Evolutionary conservation across 2,329 filamentous ascomycete species (phyloP).

Genomic region (Penicillium nordicum): DNA sequence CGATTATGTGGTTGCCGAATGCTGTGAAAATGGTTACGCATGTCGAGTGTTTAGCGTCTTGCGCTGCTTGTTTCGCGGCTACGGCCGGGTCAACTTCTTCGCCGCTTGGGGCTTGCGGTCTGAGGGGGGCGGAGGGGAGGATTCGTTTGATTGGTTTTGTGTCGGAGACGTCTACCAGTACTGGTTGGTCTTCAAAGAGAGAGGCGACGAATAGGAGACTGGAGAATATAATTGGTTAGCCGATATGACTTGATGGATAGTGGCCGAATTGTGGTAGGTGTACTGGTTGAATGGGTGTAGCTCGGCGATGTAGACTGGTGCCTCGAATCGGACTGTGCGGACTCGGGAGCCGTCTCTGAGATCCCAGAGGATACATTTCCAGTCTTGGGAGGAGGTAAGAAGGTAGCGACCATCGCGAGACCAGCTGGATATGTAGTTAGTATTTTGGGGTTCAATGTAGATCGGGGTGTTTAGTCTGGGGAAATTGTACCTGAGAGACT

Average conservation of each 20-base stretch:
- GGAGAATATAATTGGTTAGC: neutral
- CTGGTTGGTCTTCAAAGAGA: constrained; percentile 87
- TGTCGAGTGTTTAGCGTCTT: constrained; percentile 92
- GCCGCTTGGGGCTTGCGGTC: constrained; percentile 61
- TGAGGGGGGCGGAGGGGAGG: constrained; percentile 77
- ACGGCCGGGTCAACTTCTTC: constrained; percentile 58
- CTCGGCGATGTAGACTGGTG: constrained; percentile 93
- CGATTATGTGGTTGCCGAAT: constrained; percentile 80
- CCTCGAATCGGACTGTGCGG: constrained; percentile 84
- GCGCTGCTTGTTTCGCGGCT: constrained; percentile 80
- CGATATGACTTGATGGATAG: neutral
- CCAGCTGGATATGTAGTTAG: constrained; percentile 59
- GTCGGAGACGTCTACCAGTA: constrained; percentile 76
- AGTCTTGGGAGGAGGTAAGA: constrained; percentile 89
- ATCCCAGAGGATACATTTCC: constrained; percentile 96
- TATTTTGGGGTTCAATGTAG: neutral
- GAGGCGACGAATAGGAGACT: constrained; percentile 85
- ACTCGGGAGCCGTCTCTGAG: constrained; percentile 68
- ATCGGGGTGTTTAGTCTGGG: neutral
- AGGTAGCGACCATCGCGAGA: constrained; percentile 87
- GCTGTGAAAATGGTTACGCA: constrained; percentile 87
- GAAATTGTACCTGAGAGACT: constrained; percentile 64
- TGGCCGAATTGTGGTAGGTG: constrained; percentile 26
- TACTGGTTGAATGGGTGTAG: constrained; percentile 88
- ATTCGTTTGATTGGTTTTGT: constrained; percentile 69